Percentiles rank a stretch among this genome's conserved stretches.
phyloP scores from a whole-genome alignment of 495 filamentous ascomycete genomes.

The Cercophora samala region DNA sequence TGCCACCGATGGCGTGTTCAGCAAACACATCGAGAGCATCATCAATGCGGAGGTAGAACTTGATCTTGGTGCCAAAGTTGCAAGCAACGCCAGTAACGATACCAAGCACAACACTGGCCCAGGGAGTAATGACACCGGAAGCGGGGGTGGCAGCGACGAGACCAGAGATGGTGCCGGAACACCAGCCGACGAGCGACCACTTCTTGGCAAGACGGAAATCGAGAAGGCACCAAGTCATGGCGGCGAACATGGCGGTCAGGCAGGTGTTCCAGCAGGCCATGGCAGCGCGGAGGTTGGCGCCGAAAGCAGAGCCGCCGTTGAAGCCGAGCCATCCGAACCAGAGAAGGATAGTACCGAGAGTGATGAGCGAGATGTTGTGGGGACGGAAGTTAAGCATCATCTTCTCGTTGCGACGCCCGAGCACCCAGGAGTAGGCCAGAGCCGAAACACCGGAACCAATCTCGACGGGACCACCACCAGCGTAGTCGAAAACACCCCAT shows the following conservation, averaged over 20 bases:
- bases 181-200: conserved; percentile 99
- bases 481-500: conserved; percentile 94
- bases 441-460: conserved; percentile 92
- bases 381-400: conserved; percentile 98
- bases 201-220: conserved; percentile 94
- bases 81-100: conserved; percentile 79
- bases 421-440: conserved; percentile 90
- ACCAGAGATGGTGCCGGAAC: conserved; percentile 87
- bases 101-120: conserved; percentile 83
- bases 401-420: conserved; percentile 95
- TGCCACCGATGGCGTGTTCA: conserved; percentile 93
- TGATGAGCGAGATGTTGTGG: conserved; percentile 97
- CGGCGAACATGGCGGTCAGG: conserved; percentile 82
- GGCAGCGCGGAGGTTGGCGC: conserved; percentile 88
- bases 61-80: conserved; percentile 96
- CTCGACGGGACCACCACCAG: conserved; percentile 95
- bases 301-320: conserved; percentile 96
- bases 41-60: conserved; percentile 92
- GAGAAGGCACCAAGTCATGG: conserved; percentile 85
- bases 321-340: conserved; percentile 99
- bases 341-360: conserved; percentile 89
- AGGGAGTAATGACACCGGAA: conserved; percentile 82
- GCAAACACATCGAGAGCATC: conserved; percentile 98
- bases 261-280: conserved; percentile 99
- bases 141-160: conserved; percentile 90